Evolutionary conservation across 345 rosid genomes (phyloP), one percentile per base, ranked within the genome.

Genomic region (Rubroshorea leprosula): DNA sequence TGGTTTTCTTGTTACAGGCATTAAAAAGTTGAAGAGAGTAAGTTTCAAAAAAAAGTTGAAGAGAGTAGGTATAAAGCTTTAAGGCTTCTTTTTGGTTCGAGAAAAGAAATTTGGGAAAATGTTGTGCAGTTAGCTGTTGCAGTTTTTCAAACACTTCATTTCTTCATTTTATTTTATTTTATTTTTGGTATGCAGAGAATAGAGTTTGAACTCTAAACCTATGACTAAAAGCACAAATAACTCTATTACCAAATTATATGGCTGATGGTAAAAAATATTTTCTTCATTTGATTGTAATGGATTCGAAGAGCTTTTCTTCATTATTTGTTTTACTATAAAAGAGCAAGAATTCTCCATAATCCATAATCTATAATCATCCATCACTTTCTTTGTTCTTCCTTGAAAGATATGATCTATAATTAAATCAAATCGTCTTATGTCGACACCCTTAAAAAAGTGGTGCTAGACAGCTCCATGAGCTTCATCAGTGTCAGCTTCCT

Each of bases 401-500:
- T n/a, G n/a, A n/a, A n/a, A n/a, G n/a, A n/a, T n/a, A n/a, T n/a
- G n/a, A n/a, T n/a, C n/a, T n/a, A n/a, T n/a, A n/a, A n/a, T n/a
- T n/a, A n/a, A n/a, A n/a, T n/a, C n/a, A n/a, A n/a, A n/a, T n/a
- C n/a, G n/a, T n/a, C n/a, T n/a, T n/a, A n/a, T n/a, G n/a, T n/a
- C n/a, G n/a, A n/a, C n/a, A n/a, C n/a, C n/a, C n/a, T n/a, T n/a
- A n/a, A n/a, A n/a, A n/a, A n/a, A n/a, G n/a, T n/a, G n/a, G n/a
- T n/a, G n/a, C n/a, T n/a, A n/a, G n/a, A n/a, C n/a, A n/a, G n/a
- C 72, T 61, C 11, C 50, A 14, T 71, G 22, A 54, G 79, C 66
- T 73, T 80, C 79, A 9, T 80, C 79, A 9, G 31, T 0, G 35
- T 68, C 64, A 46, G 57, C 23, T 62, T 68, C 80, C 95, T 0